A percentile compares a stretch with the other conserved stretches of the same genome.
phyloP scores from a whole-genome alignment of 257 asterid genomes.

The Lavandula angustifolia region DNA sequence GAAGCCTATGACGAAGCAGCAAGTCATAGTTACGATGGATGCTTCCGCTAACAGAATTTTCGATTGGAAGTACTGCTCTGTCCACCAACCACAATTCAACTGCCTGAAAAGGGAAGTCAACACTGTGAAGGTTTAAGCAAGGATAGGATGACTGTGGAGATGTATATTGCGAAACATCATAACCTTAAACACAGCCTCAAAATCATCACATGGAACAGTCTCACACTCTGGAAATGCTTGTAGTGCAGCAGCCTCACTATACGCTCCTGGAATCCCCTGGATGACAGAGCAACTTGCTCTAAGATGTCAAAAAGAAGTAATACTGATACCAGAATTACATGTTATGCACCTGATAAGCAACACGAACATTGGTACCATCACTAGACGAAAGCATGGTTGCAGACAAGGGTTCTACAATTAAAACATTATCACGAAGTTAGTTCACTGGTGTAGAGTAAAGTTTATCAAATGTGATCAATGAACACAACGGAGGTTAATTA shows the following conservation, averaged over 20 bases:
- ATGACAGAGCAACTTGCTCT: constrained; percentile 20
- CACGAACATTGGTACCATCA: constrained; percentile 67
- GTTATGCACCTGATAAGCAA: constrained; percentile 83
- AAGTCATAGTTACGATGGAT: constrained; percentile 88
- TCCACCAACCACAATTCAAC: constrained; percentile 97
- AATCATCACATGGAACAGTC: constrained; percentile 92
- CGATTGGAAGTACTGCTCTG: constrained; percentile 92
- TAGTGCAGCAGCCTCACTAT: constrained; percentile 88
- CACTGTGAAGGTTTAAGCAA: constrained; percentile 24
- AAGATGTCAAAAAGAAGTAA: constrained; percentile 16
- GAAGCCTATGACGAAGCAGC: constrained; percentile 87
- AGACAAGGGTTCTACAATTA: constrained; percentile 77
- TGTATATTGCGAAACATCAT: constrained; percentile 20
- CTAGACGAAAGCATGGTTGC: constrained; percentile 43
- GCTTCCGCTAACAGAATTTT: constrained; percentile 96
- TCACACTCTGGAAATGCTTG: constrained; percentile 87
- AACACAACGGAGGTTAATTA: not conserved
- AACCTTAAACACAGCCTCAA: constrained; percentile 89
- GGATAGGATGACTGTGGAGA: constrained; percentile 13
- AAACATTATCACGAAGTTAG: not conserved
- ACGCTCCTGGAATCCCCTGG: constrained; percentile 91
- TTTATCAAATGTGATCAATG: not conserved
- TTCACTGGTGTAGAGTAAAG: not conserved
- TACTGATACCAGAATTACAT: constrained; percentile 1
- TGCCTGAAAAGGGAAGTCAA: constrained; percentile 55